Evolutionary conservation across 2,329 filamentous ascomycete species (phyloP).

Genomic region (Fusarium sp.): DNA sequence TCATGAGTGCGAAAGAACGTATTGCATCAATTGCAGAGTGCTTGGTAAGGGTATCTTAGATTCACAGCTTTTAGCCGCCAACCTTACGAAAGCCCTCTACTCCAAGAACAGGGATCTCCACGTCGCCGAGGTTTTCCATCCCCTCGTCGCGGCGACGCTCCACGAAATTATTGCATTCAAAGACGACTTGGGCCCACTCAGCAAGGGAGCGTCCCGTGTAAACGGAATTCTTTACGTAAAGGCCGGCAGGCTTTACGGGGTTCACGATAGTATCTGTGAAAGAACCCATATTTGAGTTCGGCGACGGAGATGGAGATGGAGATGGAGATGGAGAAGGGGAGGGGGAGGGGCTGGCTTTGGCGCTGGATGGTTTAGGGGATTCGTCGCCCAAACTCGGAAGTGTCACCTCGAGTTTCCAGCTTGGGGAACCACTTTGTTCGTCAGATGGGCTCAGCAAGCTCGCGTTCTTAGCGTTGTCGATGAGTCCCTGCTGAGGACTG

Average conservation of each 20-base stretch:
- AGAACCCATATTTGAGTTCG: constrained; percentile 44
- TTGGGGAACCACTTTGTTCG: constrained; percentile 39
- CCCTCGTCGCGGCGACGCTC: constrained; percentile 82
- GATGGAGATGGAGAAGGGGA: constrained; percentile 23
- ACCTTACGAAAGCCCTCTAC: constrained; percentile 59
- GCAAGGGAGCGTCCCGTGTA: constrained; percentile 81
- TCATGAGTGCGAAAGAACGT: constrained; percentile 18
- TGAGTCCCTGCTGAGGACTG: constrained; percentile 59
- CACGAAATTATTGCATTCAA: constrained; percentile 85
- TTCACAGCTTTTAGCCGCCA: constrained; percentile 46
- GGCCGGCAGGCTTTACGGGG: constrained; percentile 62
- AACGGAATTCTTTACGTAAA: constrained; percentile 62
- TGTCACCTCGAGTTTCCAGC: constrained; percentile 40
- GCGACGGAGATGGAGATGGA: constrained; percentile 28
- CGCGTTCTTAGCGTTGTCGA: constrained; percentile 66
- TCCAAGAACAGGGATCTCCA: constrained; percentile 68
- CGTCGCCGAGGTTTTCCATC: constrained; percentile 72
- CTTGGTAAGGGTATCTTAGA: constrained; percentile 6
- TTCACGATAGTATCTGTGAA: constrained; percentile 53
- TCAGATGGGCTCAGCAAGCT: constrained; percentile 54
- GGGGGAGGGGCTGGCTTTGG: constrained; percentile 22
- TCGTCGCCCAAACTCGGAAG: constrained; percentile 39
- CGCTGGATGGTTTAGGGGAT: constrained; percentile 13
- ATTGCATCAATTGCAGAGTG: constrained; percentile 5
- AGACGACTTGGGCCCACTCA: constrained; percentile 81